These are phyloP conservation scores for Peronospora belbahrii DNA, from an alignment of 352 stramenopile species.

Conservation along the genomic window DNA sequence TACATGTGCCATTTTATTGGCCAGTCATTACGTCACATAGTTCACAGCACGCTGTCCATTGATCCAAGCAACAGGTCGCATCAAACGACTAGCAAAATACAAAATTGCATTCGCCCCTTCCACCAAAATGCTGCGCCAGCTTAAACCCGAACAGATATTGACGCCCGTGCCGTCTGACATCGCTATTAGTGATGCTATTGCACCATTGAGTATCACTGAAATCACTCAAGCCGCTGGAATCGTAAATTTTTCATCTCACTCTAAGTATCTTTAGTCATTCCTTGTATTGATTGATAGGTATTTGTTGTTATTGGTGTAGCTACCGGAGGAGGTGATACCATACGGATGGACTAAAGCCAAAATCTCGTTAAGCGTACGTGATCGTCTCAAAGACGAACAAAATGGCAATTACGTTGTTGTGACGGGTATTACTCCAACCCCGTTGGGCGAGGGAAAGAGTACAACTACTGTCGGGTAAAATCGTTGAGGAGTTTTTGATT, in stretches of 20 bases:
- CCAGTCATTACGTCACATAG: conserved; percentile 9
- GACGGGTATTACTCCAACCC: conserved; percentile 96
- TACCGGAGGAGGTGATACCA: conserved; percentile 77
- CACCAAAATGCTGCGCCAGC: conserved; percentile 36
- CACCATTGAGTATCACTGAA: conserved; percentile 55
- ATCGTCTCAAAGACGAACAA: conserved; percentile 76
- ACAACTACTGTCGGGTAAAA: conserved; percentile 96
- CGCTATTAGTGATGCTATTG: conserved; percentile 69
- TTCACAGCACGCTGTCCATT: conserved; percentile 6
- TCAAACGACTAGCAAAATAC: conserved; percentile 23
- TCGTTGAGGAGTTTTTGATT: background rate
- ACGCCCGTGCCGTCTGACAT: conserved; percentile 75
- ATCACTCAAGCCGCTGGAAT: conserved; percentile 60
- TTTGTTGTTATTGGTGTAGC: conserved; percentile 20
- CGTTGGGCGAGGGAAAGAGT: conserved; percentile 96
- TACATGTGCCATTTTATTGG: too few species aligned
- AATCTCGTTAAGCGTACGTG: conserved; percentile 85
- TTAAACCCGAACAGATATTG: conserved; percentile 53
- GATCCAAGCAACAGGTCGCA: conserved; percentile 11
- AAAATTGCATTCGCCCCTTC: background rate
- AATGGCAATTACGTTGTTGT: conserved; percentile 97
- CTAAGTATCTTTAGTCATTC: conserved; percentile 9
- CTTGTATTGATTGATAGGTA: conserved; percentile 4
- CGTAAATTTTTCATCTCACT: conserved; percentile 25
- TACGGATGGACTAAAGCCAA: conserved; percentile 91